Base-by-base conservation (phyloP, 768 basidiomycete genomes). In the Tylopilus balloui region DNA sequence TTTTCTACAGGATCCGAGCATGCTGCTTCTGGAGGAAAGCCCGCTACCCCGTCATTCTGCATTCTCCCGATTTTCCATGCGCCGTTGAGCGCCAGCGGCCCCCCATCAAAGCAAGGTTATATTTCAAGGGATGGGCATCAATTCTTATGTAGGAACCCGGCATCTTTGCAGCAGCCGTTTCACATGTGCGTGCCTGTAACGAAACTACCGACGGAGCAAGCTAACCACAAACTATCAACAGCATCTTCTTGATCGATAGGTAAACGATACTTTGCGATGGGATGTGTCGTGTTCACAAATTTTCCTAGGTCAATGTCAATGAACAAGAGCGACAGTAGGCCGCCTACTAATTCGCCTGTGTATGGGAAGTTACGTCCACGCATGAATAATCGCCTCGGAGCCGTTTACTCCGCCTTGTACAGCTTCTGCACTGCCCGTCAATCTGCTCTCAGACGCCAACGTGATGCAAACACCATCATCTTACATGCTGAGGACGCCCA, bases 391-490 rank as follows among this genome's bases (percentile, higher is more conserved):
- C 66, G 82, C n/a, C 69, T 80, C 10, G 81, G 81, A 1, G 79
- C 81, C 0, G 81, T 80, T 3, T 77, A 75, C 27, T 72, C 78
- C 4, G 71, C 81, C 1, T 53, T 83, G 6, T 61, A 79, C 50
- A 65, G 61, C 15, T 83, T 83, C 56, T 84, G 78, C 80, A 54
- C 63, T 1, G 73, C 83, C 3, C 73, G 81, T 3, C 68, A 71
- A 24, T 63, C 69, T 13, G 70, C 72, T 8, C 25, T 68, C 38
- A 56, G 57, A 46, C 4, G 45, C 5, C 70, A 75, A 12, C 64
- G 70, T 19, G 81, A 83, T 57, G 69, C 81, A 2, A 81, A 84
- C 51, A 80, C 75, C 7, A 61, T 84, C 46, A 60, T 83, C 20
- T 55, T 79, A 10, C 81, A 81, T 39, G 56, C 72, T 36, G 6